A percentile compares a stretch with the other conserved stretches of the same genome.
phyloP scores from a whole-genome alignment of 2,329 filamentous ascomycete species.

The Monilinia fructicola region DNA sequence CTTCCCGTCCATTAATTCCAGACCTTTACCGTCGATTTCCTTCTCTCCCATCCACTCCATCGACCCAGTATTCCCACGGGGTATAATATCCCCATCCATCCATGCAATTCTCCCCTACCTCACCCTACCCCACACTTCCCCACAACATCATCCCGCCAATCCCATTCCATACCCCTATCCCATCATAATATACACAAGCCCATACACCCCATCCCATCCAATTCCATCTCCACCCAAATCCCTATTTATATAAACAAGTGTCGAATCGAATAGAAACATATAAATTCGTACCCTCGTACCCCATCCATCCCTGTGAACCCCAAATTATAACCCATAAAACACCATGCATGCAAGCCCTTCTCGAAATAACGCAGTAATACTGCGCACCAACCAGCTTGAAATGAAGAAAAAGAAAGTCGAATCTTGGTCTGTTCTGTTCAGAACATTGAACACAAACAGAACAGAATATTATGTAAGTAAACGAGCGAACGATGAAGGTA shows the following conservation, averaged over 20 bases:
- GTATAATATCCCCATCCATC: slow-evolving; percentile 11
- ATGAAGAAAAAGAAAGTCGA: neutral
- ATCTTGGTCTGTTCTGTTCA: slow-evolving; percentile 1
- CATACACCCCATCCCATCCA: neutral
- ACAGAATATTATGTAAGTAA: neutral
- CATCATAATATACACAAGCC: slow-evolving; percentile 13
- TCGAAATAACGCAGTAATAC: slow-evolving; percentile 5
- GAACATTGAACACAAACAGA: neutral
- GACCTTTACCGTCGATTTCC: neutral
- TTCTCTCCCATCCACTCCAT: neutral
- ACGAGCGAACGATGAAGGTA: neutral
- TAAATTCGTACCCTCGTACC: slow-evolving; percentile 13
- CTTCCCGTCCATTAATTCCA: neutral
- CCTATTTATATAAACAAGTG: slow-evolving; percentile 16
- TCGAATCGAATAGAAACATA: neutral
- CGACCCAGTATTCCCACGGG: neutral
- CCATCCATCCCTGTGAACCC: neutral
- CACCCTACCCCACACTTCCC: neutral
- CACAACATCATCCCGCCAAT: neutral
- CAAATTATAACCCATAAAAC: neutral
- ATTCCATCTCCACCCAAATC: neutral
- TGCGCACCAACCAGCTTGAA: neutral
- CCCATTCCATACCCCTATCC: neutral
- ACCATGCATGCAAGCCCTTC: slow-evolving; percentile 5
- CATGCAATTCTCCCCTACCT: neutral